These are phyloP conservation scores for Zancudomyces culisetae DNA, from an alignment of 371 early-diverging fungal species.

Conservation along the genomic window DNA sequence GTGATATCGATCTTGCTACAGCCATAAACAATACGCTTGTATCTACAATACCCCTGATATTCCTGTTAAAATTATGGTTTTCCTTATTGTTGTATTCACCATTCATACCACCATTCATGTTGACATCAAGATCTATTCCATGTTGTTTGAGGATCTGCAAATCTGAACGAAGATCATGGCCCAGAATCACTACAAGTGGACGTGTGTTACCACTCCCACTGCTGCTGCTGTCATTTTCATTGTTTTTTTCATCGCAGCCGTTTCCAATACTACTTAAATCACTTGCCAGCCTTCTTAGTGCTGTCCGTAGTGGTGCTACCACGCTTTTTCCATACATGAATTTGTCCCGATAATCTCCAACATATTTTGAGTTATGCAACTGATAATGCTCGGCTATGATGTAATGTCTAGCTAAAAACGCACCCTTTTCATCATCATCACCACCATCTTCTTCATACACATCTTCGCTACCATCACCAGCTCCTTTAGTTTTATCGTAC, in stretches of 20 bases:
- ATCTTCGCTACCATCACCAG: too few relatives aligned
- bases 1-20: too few relatives aligned
- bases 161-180: conserved; percentile 40
- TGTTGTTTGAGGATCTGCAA: conserved; percentile 26
- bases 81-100: too few relatives aligned
- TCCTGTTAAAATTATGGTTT: too few relatives aligned
- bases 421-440: conserved; percentile 23
- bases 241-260: conserved; percentile 20
- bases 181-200: conserved; percentile 20
- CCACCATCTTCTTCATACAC: too few relatives aligned
- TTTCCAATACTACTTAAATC: conserved; percentile 27
- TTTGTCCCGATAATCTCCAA: conserved; percentile 29
- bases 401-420: conserved; percentile 35
- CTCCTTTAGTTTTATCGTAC: too few relatives aligned
- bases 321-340: conserved; percentile 40
- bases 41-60: too few relatives aligned
- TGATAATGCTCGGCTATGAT: conserved; percentile 30
- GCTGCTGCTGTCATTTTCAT: too few relatives aligned
- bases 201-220: neutral
- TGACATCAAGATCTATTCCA: conserved; percentile 12
- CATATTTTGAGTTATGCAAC: conserved; percentile 34
- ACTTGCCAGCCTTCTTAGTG: conserved; percentile 5
- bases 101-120: too few relatives aligned
- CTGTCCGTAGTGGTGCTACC: conserved; percentile 21
- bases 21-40: too few relatives aligned